Base-by-base conservation (phyloP, 352 stramenopile species). In the Globisporangium lucens region DNA sequence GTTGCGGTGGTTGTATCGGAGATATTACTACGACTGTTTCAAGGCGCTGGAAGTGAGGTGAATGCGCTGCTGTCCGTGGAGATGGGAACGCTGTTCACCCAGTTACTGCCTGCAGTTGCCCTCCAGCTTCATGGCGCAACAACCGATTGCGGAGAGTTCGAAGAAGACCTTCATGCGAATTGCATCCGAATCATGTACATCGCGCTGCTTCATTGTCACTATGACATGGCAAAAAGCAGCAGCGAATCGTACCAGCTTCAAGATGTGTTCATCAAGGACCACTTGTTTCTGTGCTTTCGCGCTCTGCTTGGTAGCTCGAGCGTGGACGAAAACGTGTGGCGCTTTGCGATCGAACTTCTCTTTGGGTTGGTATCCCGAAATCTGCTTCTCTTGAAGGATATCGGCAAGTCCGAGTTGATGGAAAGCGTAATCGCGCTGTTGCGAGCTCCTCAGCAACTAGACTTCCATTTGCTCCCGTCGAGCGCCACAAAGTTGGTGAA, bases 131-230 rank as follows among this genome's bases (percentile, higher is more conserved):
- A 68, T 13, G 56, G 63, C 6, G 27, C 57, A 8, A 49, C 43
- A 27, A 59, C 29, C 36, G 62, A 51, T 43, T 56, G 27, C 22
- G 49, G 63, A 13, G 35, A 63, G 27, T 43, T 47, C 49, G 65
- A 76, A 47, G 59, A 80, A 59, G 63, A 69, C 53, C 59, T 79
- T 4, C 64, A 72, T 3, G 66, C 75, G 15, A 87, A 78, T 51
- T 90, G 79, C 22, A 77, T 90, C 8, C 75, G 73, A 12, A 64
- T 92, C 17, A 65, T 92, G 38, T 83, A 83, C 58, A 46, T 75
- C 35, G 63, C 83, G 1, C 60, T 92, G 51, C 63, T 92, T 24
- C 75, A 90, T 63, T 82, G 85, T 4, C 65, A 87, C 1, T 74
- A 65, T 17, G 67, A 76, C 7, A 43, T 72, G 2, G 47, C 61